Evolutionary conservation across 1,284 basidiomycete species (phyloP), one percentile per base, ranked within the genome.

Genomic region (Tetrapyrgos nigripes): DNA sequence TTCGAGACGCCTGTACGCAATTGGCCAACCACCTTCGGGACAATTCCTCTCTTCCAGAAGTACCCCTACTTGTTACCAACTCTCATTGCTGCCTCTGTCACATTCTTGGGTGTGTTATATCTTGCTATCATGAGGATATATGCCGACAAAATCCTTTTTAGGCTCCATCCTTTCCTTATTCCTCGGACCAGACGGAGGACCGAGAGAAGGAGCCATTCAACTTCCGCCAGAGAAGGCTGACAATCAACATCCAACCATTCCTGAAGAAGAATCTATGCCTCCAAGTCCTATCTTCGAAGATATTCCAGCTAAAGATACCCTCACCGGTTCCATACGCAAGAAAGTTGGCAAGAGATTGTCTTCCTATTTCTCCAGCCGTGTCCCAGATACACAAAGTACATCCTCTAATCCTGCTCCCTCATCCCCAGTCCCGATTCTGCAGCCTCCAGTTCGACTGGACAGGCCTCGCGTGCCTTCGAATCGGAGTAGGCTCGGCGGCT

Each of bases 31-130:
- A 70, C 88, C 13, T 93, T 98, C 70, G 82, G 79, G 37, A 76
- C 84, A 13, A 71, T 88, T 14, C 74, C 83, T 5, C 69, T 98
- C 10, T 93, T 99, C 70, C 80, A 85, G n/a, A 78, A 80, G 6
- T 95, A 94, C 69, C 97, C 97, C 0, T 99, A 99, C 72, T 80
- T 98, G 37, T 81, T 99, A 3, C 97, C 97, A 1, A 95, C 93
- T 66, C 74, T 83, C 17, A 76, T 97, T n/a, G 94, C 93, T 26
- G 83, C 89, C 4, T 81, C 82, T 8, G 77, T 93, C 40, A 92
- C 93, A 29, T 78, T 95, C 53, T 82, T 80, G 46, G 91, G 92
- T 86, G 61, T 67, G 78, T 66, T 65, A 55, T 56, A 9, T 55
- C 27, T 53, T 59, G 43, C 23, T 21, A 48, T 54, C 58, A 37